Conservation (phyloP, 169 alveolate genomes). For the Plasmodium chabaudi region DNA sequence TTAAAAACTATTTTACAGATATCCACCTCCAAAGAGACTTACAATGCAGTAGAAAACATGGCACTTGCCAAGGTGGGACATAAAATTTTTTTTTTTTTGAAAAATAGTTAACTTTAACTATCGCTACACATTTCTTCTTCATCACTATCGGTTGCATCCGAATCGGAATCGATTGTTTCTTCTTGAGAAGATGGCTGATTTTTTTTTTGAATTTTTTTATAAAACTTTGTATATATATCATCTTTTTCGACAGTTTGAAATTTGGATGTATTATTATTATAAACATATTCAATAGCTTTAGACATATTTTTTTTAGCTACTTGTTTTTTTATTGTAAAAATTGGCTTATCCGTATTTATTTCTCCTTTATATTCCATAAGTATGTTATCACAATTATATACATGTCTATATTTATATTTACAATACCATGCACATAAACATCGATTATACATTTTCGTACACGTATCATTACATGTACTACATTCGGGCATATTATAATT, state of each 20-base stretch:
- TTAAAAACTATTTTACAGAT: too few relatives aligned
- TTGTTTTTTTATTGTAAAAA: slow-evolving; percentile 78
- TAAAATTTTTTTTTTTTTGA: neutral
- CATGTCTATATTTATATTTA: slow-evolving; percentile 64
- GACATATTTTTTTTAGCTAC: slow-evolving; percentile 79
- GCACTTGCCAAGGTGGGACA: neutral
- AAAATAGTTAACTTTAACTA: neutral
- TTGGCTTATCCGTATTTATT: slow-evolving; percentile 77
- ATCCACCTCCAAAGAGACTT: too few relatives aligned
- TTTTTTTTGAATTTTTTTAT: slow-evolving; percentile 17
- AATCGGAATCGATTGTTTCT: slow-evolving; percentile 7
- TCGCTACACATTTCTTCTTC: neutral
- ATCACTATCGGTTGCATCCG: slow-evolving; percentile 61
- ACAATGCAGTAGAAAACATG: neutral
- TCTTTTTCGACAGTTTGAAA: slow-evolving; percentile 12
- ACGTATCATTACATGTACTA: slow-evolving; percentile 81
- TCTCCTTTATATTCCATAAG: slow-evolving; percentile 82
- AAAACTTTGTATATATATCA: slow-evolving; percentile 34
- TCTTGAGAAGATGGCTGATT: neutral
- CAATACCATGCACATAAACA: slow-evolving; percentile 85
- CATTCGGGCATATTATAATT: slow-evolving; percentile 83
- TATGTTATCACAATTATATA: slow-evolving; percentile 73
- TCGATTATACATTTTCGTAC: slow-evolving; percentile 82
- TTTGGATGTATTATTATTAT: neutral
- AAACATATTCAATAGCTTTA: slow-evolving; percentile 9